A percentile compares a stretch with the other conserved stretches of the same genome.
Conservation (phyloP, 2,329 filamentous ascomycete species). For the Metarhizium humberi region DNA sequence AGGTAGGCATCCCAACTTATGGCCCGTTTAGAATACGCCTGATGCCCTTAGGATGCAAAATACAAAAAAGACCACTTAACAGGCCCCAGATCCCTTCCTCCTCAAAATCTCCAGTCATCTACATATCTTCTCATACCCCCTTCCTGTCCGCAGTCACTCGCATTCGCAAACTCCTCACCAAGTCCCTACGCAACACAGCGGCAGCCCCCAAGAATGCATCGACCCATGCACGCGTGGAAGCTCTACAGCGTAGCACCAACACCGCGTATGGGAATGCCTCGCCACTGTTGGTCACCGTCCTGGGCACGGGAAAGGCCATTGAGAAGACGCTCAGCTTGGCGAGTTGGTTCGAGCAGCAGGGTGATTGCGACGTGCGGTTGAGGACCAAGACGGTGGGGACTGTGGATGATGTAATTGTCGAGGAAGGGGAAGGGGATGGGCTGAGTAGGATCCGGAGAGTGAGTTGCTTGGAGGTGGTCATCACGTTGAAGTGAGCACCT, state of each 20-base stretch:
- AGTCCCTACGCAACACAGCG: conserved; percentile 31
- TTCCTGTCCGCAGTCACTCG: conserved; percentile 61
- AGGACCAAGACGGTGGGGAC: conserved; percentile 54
- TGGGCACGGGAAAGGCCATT: conserved; percentile 60
- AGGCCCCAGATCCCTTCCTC: conserved; percentile 31
- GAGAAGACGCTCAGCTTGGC: conserved; percentile 53
- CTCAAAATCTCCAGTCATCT: conserved; percentile 42
- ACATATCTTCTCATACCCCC: conserved; percentile 54
- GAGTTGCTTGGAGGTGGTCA: conserved; percentile 40
- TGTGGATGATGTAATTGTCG: conserved; percentile 54
- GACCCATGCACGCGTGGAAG: conserved; percentile 36
- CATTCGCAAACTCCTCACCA: conserved; percentile 52
- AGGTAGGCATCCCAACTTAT: conserved; percentile 6
- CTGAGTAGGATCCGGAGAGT: conserved; percentile 36
- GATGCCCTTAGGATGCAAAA: conserved; percentile 29
- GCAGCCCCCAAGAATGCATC: conserved; percentile 39
- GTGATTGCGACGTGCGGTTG: conserved; percentile 48
- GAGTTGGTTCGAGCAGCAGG: conserved; percentile 54
- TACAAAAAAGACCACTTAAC: conserved; percentile 40
- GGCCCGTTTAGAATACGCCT: background rate
- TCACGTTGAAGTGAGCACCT: conserved; percentile 33
- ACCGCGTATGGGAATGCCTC: conserved; percentile 11
- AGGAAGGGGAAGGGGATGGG: conserved; percentile 27
- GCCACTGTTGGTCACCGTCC: conserved; percentile 38
- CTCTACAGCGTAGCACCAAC: conserved; percentile 25